A percentile compares a stretch with the other conserved stretches of the same genome.
These are phyloP conservation scores for Scedosporium minutisporum DNA, from an alignment of 2,329 filamentous ascomycete species.

Conservation along the genomic window DNA sequence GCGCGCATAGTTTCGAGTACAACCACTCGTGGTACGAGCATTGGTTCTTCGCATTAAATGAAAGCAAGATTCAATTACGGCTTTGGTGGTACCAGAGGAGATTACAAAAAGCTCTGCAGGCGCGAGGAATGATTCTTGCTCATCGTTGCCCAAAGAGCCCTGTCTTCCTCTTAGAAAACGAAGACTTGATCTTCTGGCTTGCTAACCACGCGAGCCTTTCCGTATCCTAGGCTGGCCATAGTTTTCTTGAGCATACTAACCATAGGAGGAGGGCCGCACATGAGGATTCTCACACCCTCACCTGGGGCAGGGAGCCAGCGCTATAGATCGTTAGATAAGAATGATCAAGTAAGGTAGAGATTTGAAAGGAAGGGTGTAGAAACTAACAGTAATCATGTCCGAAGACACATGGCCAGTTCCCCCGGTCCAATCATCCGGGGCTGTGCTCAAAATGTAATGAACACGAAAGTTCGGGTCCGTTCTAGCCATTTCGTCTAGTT, in stretches of 20 bases:
- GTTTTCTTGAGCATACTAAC: conserved; percentile 95
- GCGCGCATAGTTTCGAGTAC: no score
- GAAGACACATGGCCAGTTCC: conserved; percentile 90
- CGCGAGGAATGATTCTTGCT: no score
- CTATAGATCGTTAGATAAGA: conserved; percentile 28
- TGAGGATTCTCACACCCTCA: conserved; percentile 79
- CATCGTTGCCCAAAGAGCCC: no score
- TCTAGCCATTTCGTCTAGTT: conserved; percentile 68
- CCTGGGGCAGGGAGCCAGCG: conserved; percentile 75
- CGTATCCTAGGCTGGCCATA: conserved; percentile 76
- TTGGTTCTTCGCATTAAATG: no score
- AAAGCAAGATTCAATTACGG: no score
- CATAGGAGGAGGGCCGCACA: conserved; percentile 96
- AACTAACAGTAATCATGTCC: conserved; percentile 80
- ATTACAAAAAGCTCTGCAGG: no score
- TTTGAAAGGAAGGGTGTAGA: background rate
- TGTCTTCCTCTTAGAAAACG: conserved; percentile 51
- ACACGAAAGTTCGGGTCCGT: conserved; percentile 76
- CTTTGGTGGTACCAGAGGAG: no score
- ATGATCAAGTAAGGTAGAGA: background rate
- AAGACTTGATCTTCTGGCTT: conserved; percentile 98
- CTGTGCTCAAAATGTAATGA: conserved; percentile 94
- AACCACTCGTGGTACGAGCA: no score
- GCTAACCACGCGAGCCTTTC: conserved; percentile 89
- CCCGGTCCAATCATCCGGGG: conserved; percentile 82